Evolutionary conservation across 306 rosid species (phyloP), one percentile per base, ranked within the genome.

Genomic region (Leucaena leucocephala): DNA sequence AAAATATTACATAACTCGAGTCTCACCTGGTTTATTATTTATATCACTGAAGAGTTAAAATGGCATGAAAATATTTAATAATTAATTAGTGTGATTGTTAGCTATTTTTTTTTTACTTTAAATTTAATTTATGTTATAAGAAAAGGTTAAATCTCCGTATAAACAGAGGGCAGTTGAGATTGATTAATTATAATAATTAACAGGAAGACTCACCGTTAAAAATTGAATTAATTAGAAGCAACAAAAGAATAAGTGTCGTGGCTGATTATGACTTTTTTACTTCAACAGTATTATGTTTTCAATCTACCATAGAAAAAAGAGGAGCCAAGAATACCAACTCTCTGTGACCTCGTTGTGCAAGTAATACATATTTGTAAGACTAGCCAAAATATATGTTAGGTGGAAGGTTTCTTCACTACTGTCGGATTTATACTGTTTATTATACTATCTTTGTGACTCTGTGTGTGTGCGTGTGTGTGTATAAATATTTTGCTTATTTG

Each of bases 261-360:
- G 8, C n/a, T 61, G 38, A 61, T 34, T 65, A 7, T 19, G 70
- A 17, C 27, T 36, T 16, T 43, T 21, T 22, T 21, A 15, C 21
- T 36, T 15, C 12, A 62, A 62, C 42, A 11, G 34, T 38, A 35
- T 16, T 64, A 1, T 66, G 43, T 66, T 38, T 17, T 16, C 2
- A 13, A 63, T 63, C 68, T 63, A 6, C 21, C 34, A 17, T 39
- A 1, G 71, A 17, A 8, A 39, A 39, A 66, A 8, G 33, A 65
- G 35, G 45, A 36, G 21, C 17, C 71, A 66, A 66, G 48, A 66
- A 39, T 7, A 66, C 71, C 46, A 66, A 39, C 71, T 66, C 63
- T 57, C 48, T 66, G 11, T 8, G 16, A 66, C 46, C 67, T 16
- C 13, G 13, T 5, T 22, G 7, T 36, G 21, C 10, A 36, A 64